phyloP scores from a whole-genome alignment of 805 yeast genomes.

The Metschnikowia gruessii region DNA sequence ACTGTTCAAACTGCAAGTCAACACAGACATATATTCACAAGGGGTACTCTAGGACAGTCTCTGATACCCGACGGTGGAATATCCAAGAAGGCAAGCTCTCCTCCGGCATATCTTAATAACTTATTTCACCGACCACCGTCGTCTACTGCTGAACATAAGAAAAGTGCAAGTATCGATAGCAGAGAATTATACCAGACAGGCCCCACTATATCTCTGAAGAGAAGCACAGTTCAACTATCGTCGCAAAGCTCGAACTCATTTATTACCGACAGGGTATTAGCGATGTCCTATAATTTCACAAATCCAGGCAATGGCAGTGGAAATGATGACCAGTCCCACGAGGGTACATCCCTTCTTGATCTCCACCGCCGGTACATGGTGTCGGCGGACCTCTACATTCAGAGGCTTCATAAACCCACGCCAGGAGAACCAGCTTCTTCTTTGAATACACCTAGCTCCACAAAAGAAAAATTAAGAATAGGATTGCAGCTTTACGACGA shows the following conservation, averaged over 20 bases:
- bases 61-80: neutral
- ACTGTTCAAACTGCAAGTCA: neutral
- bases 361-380: conserved; percentile 17
- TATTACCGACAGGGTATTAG: conserved; percentile 8
- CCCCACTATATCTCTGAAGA: neutral
- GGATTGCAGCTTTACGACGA: conserved; percentile 5
- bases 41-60: neutral
- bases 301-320: conserved; percentile 10
- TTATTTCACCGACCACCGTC: conserved; percentile 1
- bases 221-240: conserved; percentile 11
- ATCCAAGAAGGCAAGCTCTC: neutral
- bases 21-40: neutral
- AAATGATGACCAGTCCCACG: conserved; percentile 1
- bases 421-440: neutral
- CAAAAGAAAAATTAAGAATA: conserved; percentile 5
- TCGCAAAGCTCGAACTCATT: conserved; percentile 18
- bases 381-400: conserved; percentile 16
- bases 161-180: neutral
- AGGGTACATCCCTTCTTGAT: conserved; percentile 10
- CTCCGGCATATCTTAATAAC: conserved; percentile 2
- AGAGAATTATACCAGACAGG: neutral
- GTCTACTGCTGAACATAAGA: neutral
- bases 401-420: conserved; percentile 9
- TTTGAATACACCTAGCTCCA: neutral
- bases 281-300: conserved; percentile 12